Evolutionary conservation across 768 basidiomycete genomes (phyloP).

Genomic region (Psilocybe subaeruginosa): DNA sequence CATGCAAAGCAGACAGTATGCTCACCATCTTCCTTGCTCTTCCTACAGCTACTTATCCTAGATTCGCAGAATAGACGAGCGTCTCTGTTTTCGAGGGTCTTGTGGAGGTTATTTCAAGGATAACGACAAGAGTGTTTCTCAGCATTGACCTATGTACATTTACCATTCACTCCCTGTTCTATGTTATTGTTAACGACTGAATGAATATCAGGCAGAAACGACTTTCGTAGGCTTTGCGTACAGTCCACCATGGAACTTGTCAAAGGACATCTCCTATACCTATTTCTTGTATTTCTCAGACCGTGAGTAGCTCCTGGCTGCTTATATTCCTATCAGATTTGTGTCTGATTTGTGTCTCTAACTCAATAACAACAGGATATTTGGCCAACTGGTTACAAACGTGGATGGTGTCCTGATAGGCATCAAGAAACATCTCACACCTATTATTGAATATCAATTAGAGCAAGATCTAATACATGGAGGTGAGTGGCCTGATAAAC

Average conservation of each 20-base stretch:
- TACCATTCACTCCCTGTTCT: not conserved
- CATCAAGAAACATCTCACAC: conserved; percentile 25
- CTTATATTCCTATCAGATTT: not conserved
- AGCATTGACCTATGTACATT: not conserved
- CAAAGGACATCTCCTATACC: conserved; percentile 19
- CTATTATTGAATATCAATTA: conserved; percentile 28
- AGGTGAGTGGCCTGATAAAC: not conserved
- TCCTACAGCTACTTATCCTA: not conserved
- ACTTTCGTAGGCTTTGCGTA: conserved; percentile 39
- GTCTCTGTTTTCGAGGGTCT: conserved; percentile 12
- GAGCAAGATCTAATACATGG: conserved; percentile 25
- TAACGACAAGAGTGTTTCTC: conserved; percentile 8
- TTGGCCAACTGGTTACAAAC: not conserved
- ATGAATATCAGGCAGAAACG: conserved; percentile 36
- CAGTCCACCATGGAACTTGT: conserved; percentile 10
- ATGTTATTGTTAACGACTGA: not conserved
- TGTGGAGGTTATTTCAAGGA: conserved; percentile 12
- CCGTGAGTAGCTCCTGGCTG: not conserved
- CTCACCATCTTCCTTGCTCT: not conserved
- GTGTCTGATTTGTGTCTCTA: not conserved
- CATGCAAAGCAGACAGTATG: conserved; percentile 9
- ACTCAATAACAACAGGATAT: conserved; percentile 4
- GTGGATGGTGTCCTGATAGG: conserved; percentile 12
- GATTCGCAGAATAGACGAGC: conserved; percentile 2
- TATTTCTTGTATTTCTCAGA: not conserved